Conservation (phyloP, 1,284 basidiomycete genomes). For the Omphalotus olearius region DNA sequence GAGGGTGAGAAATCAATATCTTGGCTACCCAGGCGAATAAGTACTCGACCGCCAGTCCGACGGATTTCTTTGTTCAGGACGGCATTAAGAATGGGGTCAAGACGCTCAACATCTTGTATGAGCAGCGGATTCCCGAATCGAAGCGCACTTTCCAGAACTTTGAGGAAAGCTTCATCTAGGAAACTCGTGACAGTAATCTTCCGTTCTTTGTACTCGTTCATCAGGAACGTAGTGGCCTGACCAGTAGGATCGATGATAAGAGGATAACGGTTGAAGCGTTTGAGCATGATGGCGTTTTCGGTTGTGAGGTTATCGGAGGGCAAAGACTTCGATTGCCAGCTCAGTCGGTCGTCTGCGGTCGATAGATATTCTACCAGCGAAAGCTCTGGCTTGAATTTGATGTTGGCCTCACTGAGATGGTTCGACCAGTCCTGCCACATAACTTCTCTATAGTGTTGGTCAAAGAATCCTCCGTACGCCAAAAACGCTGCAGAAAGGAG, state of each 20-base stretch:
- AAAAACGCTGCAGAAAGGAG: constrained; percentile 95
- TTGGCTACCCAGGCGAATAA: constrained; percentile 97
- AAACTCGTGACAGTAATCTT: constrained; percentile 99
- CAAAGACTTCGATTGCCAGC: constrained; percentile 93
- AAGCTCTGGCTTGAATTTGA: constrained; percentile 92
- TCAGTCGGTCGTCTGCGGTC: constrained; percentile 93
- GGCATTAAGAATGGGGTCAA: constrained; percentile 97
- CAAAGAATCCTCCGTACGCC: constrained; percentile 98
- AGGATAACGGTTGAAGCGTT: constrained; percentile 96
- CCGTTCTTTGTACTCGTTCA: constrained; percentile 93
- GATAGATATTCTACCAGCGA: constrained; percentile 95
- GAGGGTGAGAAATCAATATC: constrained; percentile 99
- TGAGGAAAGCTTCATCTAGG: constrained; percentile 97
- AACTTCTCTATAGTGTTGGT: constrained; percentile 95
- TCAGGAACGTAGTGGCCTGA: constrained; percentile 93
- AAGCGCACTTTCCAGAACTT: constrained; percentile 97
- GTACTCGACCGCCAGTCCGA: constrained; percentile 92
- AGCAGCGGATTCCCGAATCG: constrained; percentile 97
- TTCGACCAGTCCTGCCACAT: constrained; percentile 97
- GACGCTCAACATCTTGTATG: constrained; percentile 96
- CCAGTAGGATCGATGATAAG: constrained; percentile 98
- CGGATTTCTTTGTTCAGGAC: constrained; percentile 97
- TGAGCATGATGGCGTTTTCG: constrained; percentile 99
- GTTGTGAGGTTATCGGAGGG: constrained; percentile 95
- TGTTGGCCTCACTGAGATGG: constrained; percentile 84